Evolutionary conservation across 2,329 filamentous ascomycete genomes (phyloP).

Genomic region (Neopestalotiopsis sp.): DNA sequence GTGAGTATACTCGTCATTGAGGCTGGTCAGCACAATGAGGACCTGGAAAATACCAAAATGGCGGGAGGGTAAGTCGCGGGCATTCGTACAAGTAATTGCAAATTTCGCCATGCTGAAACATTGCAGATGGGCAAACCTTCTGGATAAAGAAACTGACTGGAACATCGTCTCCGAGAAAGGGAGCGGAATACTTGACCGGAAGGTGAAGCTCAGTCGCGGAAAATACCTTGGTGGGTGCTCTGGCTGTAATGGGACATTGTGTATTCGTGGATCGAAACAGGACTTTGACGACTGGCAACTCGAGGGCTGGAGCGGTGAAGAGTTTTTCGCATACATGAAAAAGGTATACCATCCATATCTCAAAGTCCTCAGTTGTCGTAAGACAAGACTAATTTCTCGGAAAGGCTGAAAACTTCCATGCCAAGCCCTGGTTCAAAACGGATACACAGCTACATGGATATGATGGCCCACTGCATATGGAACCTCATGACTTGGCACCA

Average conservation of each 20-base stretch:
- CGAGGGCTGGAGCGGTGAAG: constrained; percentile 49
- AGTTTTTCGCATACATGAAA: constrained; percentile 61
- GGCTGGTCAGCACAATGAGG: constrained; percentile 43
- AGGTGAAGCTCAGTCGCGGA: constrained; percentile 16
- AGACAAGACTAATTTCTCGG: not conserved
- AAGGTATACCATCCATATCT: constrained; percentile 43
- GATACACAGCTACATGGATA: constrained; percentile 53
- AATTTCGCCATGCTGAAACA: not conserved
- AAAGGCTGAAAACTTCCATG: constrained; percentile 61
- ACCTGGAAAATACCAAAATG: constrained; percentile 57
- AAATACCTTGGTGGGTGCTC: constrained; percentile 16
- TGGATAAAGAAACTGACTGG: constrained; percentile 15
- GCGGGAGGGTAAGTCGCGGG: constrained; percentile 45
- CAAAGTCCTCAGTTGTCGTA: not conserved
- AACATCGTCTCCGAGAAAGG: constrained; percentile 14
- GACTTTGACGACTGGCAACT: constrained; percentile 15
- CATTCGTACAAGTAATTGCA: not conserved
- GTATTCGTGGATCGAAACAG: constrained; percentile 14
- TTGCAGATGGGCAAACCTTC: constrained; percentile 5
- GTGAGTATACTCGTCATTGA: constrained; percentile 40
- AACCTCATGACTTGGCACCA: constrained; percentile 62
- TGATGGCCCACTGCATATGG: constrained; percentile 57
- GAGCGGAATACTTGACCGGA: constrained; percentile 2
- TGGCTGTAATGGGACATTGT: constrained; percentile 14
- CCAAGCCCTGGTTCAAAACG: constrained; percentile 61